These are phyloP conservation scores for Monilinia laxa DNA, from an alignment of 2,329 filamentous ascomycete species.

Conservation along the genomic window DNA sequence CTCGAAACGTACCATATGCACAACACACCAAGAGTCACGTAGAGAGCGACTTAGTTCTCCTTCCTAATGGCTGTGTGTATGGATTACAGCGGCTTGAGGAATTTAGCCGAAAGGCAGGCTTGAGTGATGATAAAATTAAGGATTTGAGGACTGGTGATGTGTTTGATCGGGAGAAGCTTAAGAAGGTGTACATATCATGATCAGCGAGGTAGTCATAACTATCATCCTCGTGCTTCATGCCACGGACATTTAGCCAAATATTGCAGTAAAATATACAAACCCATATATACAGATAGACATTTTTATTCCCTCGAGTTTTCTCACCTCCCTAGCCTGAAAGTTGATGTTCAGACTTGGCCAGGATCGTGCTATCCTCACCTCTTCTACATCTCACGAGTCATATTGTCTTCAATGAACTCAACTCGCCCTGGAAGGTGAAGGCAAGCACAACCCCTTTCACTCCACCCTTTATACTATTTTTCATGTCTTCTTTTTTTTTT, in stretches of 20 bases:
- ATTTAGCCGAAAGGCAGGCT: slow-evolving; percentile 76
- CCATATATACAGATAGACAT: not conserved
- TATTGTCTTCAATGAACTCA: no score
- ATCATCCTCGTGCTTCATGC: not conserved
- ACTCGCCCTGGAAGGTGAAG: no score
- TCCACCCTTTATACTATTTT: no score
- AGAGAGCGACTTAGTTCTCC: slow-evolving; percentile 78
- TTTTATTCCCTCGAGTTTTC: not conserved
- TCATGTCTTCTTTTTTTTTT: no score
- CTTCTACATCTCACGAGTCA: no score
- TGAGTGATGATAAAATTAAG: slow-evolving; percentile 65
- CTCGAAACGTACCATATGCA: slow-evolving; percentile 85
- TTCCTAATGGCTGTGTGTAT: slow-evolving; percentile 87
- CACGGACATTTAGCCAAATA: not conserved
- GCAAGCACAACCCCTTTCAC: no score
- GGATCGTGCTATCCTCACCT: not conserved
- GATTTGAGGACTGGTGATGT: slow-evolving; percentile 76
- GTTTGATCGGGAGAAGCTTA: slow-evolving; percentile 60
- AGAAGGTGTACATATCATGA: slow-evolving; percentile 89
- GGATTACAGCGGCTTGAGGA: slow-evolving; percentile 71
- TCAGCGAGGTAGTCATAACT: not conserved
- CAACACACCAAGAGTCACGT: slow-evolving; percentile 94
- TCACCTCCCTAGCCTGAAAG: not conserved
- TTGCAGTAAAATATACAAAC: not conserved
- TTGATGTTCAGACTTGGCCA: not conserved